Base-by-base conservation (phyloP, 192 early-diverging fungal genomes). In the Kickxella alabastrina region DNA sequence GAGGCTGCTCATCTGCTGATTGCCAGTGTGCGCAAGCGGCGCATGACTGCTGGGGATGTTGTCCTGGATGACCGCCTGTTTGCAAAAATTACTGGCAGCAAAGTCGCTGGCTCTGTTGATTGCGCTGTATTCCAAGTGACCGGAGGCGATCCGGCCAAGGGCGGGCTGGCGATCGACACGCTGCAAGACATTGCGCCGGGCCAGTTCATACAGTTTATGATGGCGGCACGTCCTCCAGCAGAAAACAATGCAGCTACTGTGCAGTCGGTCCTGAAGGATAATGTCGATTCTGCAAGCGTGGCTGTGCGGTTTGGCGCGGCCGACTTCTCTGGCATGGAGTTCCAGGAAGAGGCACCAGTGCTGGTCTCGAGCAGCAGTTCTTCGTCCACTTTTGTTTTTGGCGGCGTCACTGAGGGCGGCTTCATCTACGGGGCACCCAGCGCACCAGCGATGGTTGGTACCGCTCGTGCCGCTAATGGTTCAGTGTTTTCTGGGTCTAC, bases 101-200 rank as follows among this genome's bases (percentile, higher is more conserved):
- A 23, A 15, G 42, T 25, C 2, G 6, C 38, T 26, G 35, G 10
- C 4, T 19, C 12, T 9, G 7, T 3, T 39, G 34, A 32, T 6
- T 32, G 31, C 31, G 28, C 38, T 1, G 54, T 75, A 18, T 42
- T 63, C 19, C 65, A 57, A 27, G 57, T 75, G n/a, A 75, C 72
- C 25, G 72, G 72, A 8, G 72, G 72, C 6, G 61, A 60, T 39
- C 72, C 72, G 0, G 65, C 65, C 46, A 67, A 75, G 39, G 72
- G 72, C 27, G 72, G 72, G 6, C 26, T 75, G 35, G 64, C 65
- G 0, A 43, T 75, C 4, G 65, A 68, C 18, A 68, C 72, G 18
- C 34, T 59, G 13, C 52, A 51, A 12, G 72, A 75, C 19, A 51
- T 75, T 6, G 19, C 50, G 6, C 34, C 48, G 0, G 72, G 65